A percentile compares a stretch with the other conserved stretches of the same genome.
phyloP scores from a whole-genome alignment of 2,329 filamentous ascomycete genomes.

The Tolypocladium album region DNA sequence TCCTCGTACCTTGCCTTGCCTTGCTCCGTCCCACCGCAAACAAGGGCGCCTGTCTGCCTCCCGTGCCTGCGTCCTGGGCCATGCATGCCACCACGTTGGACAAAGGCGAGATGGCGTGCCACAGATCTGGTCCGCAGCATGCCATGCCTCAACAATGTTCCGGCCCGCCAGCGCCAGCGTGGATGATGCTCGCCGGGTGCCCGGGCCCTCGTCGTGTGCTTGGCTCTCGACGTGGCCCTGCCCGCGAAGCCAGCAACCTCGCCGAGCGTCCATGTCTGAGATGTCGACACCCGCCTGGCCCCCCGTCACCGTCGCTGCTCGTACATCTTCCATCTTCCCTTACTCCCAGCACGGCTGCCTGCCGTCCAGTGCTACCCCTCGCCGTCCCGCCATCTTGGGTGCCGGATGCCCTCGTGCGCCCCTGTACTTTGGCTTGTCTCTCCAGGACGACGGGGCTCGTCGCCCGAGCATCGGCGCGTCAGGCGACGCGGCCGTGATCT shows the following conservation, averaged over 20 bases:
- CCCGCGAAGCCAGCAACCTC: not conserved
- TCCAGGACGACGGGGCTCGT: not conserved
- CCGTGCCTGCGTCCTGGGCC: not conserved
- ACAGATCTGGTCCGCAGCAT: slow-evolving; percentile 25
- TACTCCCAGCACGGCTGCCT: slow-evolving; percentile 12
- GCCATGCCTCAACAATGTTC: slow-evolving; percentile 22
- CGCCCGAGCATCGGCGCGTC: slow-evolving; percentile 4
- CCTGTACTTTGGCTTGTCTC: slow-evolving; percentile 8
- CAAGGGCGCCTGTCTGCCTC: not conserved
- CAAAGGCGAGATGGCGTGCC: slow-evolving; percentile 27
- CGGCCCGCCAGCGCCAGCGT: slow-evolving; percentile 10
- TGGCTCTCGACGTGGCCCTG: slow-evolving; percentile 4
- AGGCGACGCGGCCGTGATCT: slow-evolving; percentile 2
- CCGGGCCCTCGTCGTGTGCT: not conserved
- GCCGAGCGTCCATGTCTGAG: slow-evolving; percentile 13
- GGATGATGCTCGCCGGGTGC: not conserved
- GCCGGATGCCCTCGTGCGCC: slow-evolving; percentile 13
- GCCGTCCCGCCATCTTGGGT: slow-evolving; percentile 23
- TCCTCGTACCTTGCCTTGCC: not conserved
- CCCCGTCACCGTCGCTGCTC: not conserved
- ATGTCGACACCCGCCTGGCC: slow-evolving; percentile 11
- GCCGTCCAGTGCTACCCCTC: slow-evolving; percentile 10
- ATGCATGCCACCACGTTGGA: slow-evolving; percentile 12
- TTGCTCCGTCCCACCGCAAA: not conserved
- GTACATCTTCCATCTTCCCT: slow-evolving; percentile 4